Evolutionary conservation across 108 stramenopile species (phyloP), one percentile per base, ranked within the genome.

Genomic region (Cyclotella atomus): DNA sequence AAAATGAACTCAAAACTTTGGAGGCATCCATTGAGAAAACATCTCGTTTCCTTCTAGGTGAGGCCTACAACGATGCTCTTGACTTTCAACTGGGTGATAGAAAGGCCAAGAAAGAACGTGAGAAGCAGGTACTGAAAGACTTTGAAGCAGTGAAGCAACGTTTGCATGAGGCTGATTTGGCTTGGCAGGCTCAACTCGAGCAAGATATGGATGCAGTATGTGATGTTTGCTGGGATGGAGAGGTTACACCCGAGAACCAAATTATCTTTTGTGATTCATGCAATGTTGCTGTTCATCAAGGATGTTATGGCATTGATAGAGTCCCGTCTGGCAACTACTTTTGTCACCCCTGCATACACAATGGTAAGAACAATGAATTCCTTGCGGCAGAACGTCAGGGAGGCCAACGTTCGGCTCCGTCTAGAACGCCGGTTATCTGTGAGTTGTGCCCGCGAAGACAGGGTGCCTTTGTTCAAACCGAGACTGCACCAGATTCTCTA

Each of bases 191-290:
- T 34, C 86, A 92, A 75, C 79, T 83, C 19, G 94, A 95, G 57
- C 87, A 90, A 83, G 91, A 93, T 60, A 93, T 93, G 91, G 87
- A 96, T 65, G 95, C 95, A 7, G 89, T 91, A 24, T 96, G 95
- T 75, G 85, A 83, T 19, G 87, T 96, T 33, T 96, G 95, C 68
- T 73, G 79, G 35, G 95, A 96, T 73, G 95, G 95, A 19, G 95
- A 96, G 75, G 91, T 93, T 17, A 89, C 89, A 0, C 88, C 86
- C 9, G 89, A 96, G 10, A 96, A 96, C 66, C 92, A 93, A 76
- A 96, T 96, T 66, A 68, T 96, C 2, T 96, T 96, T 70, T 96
- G 95, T 50, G 95, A 96, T 44, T 77, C 89, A 10, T 96, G 95
- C 74, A 88, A 96, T 77, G 90, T 92, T 0, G 85, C 93, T 20